Base-by-base conservation (phyloP, 2,329 filamentous ascomycete species). In the Esteya vermicola region DNA sequence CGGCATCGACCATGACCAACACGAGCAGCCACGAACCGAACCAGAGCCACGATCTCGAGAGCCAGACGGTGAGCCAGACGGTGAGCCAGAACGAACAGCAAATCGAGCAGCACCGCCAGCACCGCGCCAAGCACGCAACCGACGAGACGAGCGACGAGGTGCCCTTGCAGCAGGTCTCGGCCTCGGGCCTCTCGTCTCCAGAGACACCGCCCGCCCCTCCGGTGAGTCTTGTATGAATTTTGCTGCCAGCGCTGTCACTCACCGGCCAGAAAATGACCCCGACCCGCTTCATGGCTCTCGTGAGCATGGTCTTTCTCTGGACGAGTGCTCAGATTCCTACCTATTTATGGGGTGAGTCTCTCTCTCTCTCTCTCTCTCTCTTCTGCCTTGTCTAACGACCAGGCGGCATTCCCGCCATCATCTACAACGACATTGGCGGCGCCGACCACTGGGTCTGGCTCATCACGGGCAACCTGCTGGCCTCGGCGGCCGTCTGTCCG, bases 371-470 rank as follows among this genome's bases (percentile, higher is more conserved):
- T 14, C 12, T 9, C 3, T n/a, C 12, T 34, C 6, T 14, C 13
- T 12, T 27, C 37, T 32, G 23, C n/a, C 25, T 5, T 27, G 13
- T 16, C 22, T 26, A 20, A 16, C 23, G 5, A 4, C 23, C 30
- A 45, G 65, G 66, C 50, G 52, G 40, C 16, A 63, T 67, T 33
- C 64, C 67, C 9, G 65, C 67, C 0, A 63, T 68, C 45, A 72
- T 80, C 41, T 78, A 78, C 52, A 54, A 56, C 12, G 69, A 75
- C 21, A 67, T 81, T 43, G 75, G 75, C 21, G 75, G 75, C 39
- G 57, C 63, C 5, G 70, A 75, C 50, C 59, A 67, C 45, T 78
- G 70, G 67, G 61, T 73, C n/a, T 78, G 74, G 76, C 68, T 76
- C 56, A 62, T 63, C 12, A 57, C 64, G 3, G 63, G 58, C 14